phyloP scores from a whole-genome alignment of 768 basidiomycete genomes.

The Amanita pseudoporphyria region DNA sequence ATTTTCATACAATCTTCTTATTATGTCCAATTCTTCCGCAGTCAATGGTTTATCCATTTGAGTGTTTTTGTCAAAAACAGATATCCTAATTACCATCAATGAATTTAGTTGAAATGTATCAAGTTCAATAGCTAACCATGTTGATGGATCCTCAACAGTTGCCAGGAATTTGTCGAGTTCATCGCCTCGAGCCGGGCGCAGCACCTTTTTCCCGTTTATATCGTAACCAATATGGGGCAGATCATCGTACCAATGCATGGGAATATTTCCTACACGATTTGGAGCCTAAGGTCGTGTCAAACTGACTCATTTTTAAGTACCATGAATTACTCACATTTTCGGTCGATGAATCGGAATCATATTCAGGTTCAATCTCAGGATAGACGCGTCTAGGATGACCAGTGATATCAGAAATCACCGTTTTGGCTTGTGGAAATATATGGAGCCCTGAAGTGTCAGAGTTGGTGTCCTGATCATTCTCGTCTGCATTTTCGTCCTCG shows the following conservation, averaged over 20 bases:
- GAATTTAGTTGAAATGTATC: not conserved
- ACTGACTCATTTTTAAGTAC: not conserved
- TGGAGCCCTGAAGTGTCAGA: constrained; percentile 39
- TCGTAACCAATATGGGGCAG: constrained; percentile 98
- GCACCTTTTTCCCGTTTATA: constrained; percentile 87
- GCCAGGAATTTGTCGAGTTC: constrained; percentile 95
- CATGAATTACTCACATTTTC: constrained; percentile 60
- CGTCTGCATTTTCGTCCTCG: constrained; percentile 27
- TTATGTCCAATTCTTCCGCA: constrained; percentile 89
- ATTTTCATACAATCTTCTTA: constrained; percentile 77
- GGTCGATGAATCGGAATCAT: constrained; percentile 86
- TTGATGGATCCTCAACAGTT: constrained; percentile 83
- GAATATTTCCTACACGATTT: constrained; percentile 93
- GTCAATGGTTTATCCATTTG: constrained; percentile 83
- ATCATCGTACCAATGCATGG: constrained; percentile 99
- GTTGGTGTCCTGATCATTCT: constrained; percentile 28
- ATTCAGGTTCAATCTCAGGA: constrained; percentile 84
- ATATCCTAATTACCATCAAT: constrained; percentile 47
- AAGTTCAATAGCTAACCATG: constrained; percentile 53
- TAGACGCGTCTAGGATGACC: constrained; percentile 78
- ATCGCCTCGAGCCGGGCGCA: constrained; percentile 91
- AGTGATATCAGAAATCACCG: constrained; percentile 69
- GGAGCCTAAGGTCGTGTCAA: constrained; percentile 45
- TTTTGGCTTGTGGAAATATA: constrained; percentile 56
- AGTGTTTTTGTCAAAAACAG: constrained; percentile 82